phyloP scores from a whole-genome alignment of 139 green algal genomes.

The Picochlorum sp. region DNA sequence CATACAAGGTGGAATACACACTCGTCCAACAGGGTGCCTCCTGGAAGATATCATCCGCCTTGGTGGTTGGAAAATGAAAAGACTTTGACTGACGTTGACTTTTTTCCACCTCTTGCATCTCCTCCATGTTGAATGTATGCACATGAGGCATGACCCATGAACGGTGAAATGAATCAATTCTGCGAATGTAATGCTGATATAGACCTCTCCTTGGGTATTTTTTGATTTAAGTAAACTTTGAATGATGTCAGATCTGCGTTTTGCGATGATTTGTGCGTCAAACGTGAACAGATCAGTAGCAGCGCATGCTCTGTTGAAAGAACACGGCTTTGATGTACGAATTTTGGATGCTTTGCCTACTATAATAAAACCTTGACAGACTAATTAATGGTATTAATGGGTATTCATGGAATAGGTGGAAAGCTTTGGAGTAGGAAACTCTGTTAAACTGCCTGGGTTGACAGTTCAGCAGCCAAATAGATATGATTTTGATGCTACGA shows the following conservation, averaged over 20 bases:
- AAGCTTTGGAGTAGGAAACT: conserved; percentile 12
- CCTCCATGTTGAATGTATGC: too few species aligned
- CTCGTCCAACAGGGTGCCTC: not conserved
- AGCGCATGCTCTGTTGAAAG: conserved; percentile 6
- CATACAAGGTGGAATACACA: conserved; percentile 24
- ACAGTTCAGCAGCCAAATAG: not conserved
- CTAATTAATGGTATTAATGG: not conserved
- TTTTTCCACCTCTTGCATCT: too few species aligned
- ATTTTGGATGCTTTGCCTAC: not conserved
- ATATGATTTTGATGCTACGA: conserved; percentile 10
- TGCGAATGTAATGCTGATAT: too few species aligned
- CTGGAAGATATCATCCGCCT: conserved; percentile 13
- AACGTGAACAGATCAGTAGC: conserved; percentile 14
- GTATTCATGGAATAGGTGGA: conserved; percentile 1
- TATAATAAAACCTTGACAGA: too few species aligned
- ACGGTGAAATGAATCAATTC: too few species aligned
- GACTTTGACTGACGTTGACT: too few species aligned
- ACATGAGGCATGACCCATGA: too few species aligned
- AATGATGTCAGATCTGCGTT: not conserved
- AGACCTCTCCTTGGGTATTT: not conserved
- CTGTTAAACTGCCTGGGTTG: conserved; percentile 11
- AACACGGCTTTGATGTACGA: conserved; percentile 7
- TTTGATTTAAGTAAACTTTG: not conserved
- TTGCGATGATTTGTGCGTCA: conserved; percentile 10
- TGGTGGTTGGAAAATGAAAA: conserved; percentile 15